Conservation (phyloP, 2,329 filamentous ascomycete species). For the Lachnellula suecica region DNA sequence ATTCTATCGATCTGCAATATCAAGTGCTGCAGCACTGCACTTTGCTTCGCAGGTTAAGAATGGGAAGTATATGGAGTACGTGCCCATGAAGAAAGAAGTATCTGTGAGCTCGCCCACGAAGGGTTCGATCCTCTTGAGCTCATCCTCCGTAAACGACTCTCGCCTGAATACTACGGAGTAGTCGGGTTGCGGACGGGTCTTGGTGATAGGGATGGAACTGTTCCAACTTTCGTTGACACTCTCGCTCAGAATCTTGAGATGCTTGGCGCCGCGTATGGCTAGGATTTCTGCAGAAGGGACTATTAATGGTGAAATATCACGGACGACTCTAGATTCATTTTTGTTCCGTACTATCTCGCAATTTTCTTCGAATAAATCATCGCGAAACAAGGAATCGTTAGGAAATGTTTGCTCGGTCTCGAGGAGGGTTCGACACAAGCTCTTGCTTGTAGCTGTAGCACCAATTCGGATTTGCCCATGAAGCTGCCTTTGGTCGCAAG, state of each 20-base stretch:
- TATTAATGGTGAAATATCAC: conserved; percentile 13
- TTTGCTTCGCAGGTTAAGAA: conserved; percentile 50
- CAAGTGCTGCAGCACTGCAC: conserved; percentile 37
- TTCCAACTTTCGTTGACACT: conserved; percentile 44
- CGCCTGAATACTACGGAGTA: conserved; percentile 42
- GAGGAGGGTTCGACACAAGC: conserved; percentile 33
- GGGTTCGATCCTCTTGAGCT: conserved; percentile 40
- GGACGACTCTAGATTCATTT: conserved; percentile 38
- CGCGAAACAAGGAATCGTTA: conserved; percentile 36
- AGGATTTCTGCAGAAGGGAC: conserved; percentile 25
- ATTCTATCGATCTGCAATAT: conserved; percentile 37
- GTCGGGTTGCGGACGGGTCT: conserved; percentile 42
- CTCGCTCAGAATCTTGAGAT: conserved; percentile 37
- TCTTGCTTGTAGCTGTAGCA: conserved; percentile 34
- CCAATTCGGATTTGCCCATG: conserved; percentile 37
- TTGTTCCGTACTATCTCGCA: conserved; percentile 33
- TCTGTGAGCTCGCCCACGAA: conserved; percentile 30
- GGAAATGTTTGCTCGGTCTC: conserved; percentile 32
- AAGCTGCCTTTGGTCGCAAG: conserved; percentile 41
- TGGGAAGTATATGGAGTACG: conserved; percentile 47
- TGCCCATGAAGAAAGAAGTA: conserved; percentile 41
- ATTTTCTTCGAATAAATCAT: conserved; percentile 37
- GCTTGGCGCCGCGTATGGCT: conserved; percentile 32
- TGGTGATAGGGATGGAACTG: conserved; percentile 37
- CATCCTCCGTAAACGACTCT: conserved; percentile 40